Base-by-base conservation (phyloP, 2,329 filamentous ascomycete genomes). In the Colletotrichum sp. region DNA sequence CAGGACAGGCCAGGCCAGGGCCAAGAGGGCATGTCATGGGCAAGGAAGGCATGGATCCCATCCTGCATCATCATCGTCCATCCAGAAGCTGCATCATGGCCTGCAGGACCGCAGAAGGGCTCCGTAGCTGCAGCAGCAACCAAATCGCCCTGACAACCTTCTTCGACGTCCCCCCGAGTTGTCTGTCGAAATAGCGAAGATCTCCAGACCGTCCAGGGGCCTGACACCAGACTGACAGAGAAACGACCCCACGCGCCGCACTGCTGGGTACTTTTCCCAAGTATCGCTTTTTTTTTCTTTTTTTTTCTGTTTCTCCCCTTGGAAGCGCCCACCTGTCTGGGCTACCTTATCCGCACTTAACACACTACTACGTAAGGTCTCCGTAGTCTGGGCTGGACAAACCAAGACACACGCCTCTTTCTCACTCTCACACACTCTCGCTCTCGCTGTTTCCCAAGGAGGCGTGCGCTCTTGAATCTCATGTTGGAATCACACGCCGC, bases 101-200 rank as follows among this genome's bases (percentile, higher is more conserved):
- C 72, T 72, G 69, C 69, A 72, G 30, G 63, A 28, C 61, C 59
- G 72, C 61, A 64, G 36, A 60, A 69, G 22, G 55, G 30, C 67
- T 27, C 67, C 55, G 69, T 75, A 72, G 69, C 72, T 74, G 69
- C 73, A 75, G 70, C 64, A 68, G 73, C 73, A 60, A 68, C 76
- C 78, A 80, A 82, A 82, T 83, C 82, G 82, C 82, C 82, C 82
- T 82, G 83, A 82, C 82, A 82, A 82, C 81, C 77, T 75, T 77
- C 79, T 79, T 80, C 27, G 59, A 61, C 16, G 16, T 25, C 30
- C 61, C 61, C 30, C n/a, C 34, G n/a, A 39, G n/a, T 30, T 22
- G 27, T 19, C 27, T 12, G 22, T 25, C 30, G 27, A 22, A 36
- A 44, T 57, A 34, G 67, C n/a, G 16, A 64, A 59, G 59, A 74